Base-by-base conservation (phyloP, 495 filamentous ascomycete species). In the Ramalina intermedia region DNA sequence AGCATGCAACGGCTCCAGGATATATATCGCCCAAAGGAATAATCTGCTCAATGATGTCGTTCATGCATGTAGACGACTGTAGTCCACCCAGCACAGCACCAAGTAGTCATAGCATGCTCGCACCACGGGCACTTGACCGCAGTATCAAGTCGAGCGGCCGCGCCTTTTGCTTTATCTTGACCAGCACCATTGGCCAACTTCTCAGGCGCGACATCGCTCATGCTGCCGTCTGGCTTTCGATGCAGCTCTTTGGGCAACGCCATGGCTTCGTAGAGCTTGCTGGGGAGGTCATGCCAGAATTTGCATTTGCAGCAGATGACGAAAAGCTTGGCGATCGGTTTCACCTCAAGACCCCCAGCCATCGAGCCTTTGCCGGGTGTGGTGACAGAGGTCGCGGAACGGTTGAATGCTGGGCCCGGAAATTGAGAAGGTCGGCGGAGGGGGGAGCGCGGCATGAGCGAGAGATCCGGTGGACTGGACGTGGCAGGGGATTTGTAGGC, bases 291-390 rank as follows among this genome's bases (percentile, higher is more conserved):
- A 62, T 88, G 82, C 73, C 81, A 88, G 61, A 81, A 85, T 47
- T 80, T 80, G 70, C 85, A 90, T 47, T 70, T 74, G 61, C 85
- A 90, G 60, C 85, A 90, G 48, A 88, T 80, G 6, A 88, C 82
- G 50, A 90, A 79, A 50, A 87, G 68, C 63, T 88, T 90, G 33
- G 77, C 79, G 39, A 87, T 61, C 0, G 78, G 71, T 39, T 74
- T 72, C 24, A 65, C 66, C 16, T 57, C 52, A 24, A 57, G 42
- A 2, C 51, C 47, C 6, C 14, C 16, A n/a, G 38, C 43, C 26
- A 49, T 33, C n/a, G 41, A 14, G 20, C 42, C 42, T 39, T 45
- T 53, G 4, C 42, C 42, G 11, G 43, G 36, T 6, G 50, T 43
- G n/a, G 45, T 43, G 38, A 56, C 37, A 2, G 45, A 43, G 14